Evolutionary conservation across 768 basidiomycete genomes (phyloP), one percentile per base, ranked within the genome.

Genomic region (Punctularia strigosozonata): DNA sequence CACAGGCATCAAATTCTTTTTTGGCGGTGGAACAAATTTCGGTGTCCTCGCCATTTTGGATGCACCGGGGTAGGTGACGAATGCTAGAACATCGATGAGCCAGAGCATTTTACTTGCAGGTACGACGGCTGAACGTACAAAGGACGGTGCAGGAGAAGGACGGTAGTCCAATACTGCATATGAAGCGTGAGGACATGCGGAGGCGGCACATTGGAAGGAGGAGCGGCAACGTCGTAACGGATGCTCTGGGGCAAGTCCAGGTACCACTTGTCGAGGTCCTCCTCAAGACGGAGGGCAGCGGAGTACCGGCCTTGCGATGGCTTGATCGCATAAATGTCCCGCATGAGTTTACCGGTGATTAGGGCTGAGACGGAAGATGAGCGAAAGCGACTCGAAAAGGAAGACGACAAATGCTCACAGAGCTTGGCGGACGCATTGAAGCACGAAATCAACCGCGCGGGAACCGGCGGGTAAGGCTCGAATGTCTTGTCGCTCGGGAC

Each of bases 151-250:
- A 87, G 58, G 21, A 88, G 52, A 23, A 88, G 53, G 18, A 78
- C 74, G 8, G 81, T 73, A 51, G 80, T 83, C 85, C 85, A 88
- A 50, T 86, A 87, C 50, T 84, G 80, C 82, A 87, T 80, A 51
- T 87, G 84, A 36, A 88, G 60, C 28, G 79, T 80, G 40, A 87
- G 58, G 19, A 83, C 59, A 46, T 83, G 77, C 4, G 83, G 81
- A 2, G 68, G 68, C 5, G 71, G 71, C 15, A 63, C 53, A 13
- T 57, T 53, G 15, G 57, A 56, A 53, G 59, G 71, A 41, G 55
- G 52, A 12, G 65, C 58, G 13, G 65, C 68, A 19, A 70, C 59
- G 44, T 82, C 79, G 47, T 73, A 75, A 26, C 77, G 72, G 22
- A 88, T 58, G 51, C 84, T 73, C 30, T 73, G 70, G 0, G 80